Evolutionary conservation across 1,284 basidiomycete species (phyloP), one percentile per base, ranked within the genome.

Genomic region (Microbotryomycetes sp.): DNA sequence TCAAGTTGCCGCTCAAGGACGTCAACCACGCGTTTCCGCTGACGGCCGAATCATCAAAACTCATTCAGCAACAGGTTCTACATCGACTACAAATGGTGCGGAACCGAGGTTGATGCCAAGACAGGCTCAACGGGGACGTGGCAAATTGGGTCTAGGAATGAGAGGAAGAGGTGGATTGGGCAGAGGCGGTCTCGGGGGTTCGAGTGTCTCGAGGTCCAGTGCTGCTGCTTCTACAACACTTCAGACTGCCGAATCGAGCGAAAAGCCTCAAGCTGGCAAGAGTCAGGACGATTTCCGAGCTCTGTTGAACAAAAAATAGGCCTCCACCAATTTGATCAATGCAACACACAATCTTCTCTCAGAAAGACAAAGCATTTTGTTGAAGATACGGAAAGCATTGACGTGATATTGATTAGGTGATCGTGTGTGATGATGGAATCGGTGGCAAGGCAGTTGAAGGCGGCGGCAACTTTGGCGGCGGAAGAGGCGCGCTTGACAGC

Each of bases 211-310:
- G 30, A 30, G 24, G 27, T 18, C 49, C 15, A 15, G 47, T 24
- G 15, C 24, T 35, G 41, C 3, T 6, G 3, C 35, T 9, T 11
- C 11, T 18, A 18, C 35, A 11, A 41, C 18, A 9, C n/a, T n/a
- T n/a, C n/a, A n/a, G n/a, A 41, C 35, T 18, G 35, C 11, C 18
- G 35, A 18, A 9, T 11, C 35, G 54, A 11, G 9, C 52, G 26
- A 1, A 47, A 28, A 1, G 21, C 26, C 51, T 7, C n/a, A n/a
- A n/a, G 51, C 26, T 13, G 46, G 41, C 27, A 65, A 57, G 45
- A 62, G 64, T 27, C 61, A 63, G 47, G 64, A 68, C 45, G 66
- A 59, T 18, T 68, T 68, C 59, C 29, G 66, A 9, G 64, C 64
- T 4, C 55, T 68, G 57, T 30, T 68, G 45, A 5, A 29, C 9